A percentile compares a stretch with the other conserved stretches of the same genome.
Conservation (phyloP, 352 stramenopile species). For the Phytophthora hybrid region DNA sequence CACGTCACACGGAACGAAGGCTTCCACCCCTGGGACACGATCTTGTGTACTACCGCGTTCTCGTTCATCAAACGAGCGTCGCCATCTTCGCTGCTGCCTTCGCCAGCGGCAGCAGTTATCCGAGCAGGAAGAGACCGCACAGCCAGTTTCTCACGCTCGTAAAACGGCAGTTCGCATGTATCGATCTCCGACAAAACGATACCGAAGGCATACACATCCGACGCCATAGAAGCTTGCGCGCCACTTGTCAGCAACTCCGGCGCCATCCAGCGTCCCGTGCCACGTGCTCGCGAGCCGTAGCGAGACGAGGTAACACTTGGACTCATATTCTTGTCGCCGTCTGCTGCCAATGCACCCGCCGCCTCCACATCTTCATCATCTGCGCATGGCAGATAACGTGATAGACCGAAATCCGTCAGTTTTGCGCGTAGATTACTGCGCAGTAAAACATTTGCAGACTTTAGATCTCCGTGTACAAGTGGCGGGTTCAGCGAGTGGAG, state of each 20-base stretch:
- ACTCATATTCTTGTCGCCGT: background rate
- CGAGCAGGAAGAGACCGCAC: conserved; percentile 15
- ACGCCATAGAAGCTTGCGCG: conserved; percentile 73
- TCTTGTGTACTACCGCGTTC: conserved; percentile 57
- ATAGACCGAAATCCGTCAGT: conserved; percentile 54
- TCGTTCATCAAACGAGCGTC: conserved; percentile 38
- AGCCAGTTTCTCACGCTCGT: conserved; percentile 38
- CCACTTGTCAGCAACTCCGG: conserved; percentile 83
- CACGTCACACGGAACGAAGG: conserved; percentile 58
- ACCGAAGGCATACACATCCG: conserved; percentile 90
- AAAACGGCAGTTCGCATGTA: conserved; percentile 70
- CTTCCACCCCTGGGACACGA: conserved; percentile 58
- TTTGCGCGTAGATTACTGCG: conserved; percentile 47
- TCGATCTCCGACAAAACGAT: conserved; percentile 86
- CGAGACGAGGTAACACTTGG: conserved; percentile 6
- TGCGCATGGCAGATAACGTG: conserved; percentile 32
- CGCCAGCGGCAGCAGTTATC: conserved; percentile 12
- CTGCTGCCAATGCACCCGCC: background rate
- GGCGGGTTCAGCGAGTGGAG: conserved; percentile 51
- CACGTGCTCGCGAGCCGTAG: conserved; percentile 36
- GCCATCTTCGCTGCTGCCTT: conserved; percentile 35
- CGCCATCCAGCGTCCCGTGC: conserved; percentile 84
- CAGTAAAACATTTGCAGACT: conserved; percentile 52
- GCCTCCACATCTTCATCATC: conserved; percentile 18
- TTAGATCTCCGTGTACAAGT: conserved; percentile 53